A percentile compares a stretch with the other conserved stretches of the same genome.
Evolutionary conservation across 2,329 filamentous ascomycete genomes (phyloP).

Genomic region (Talaromyces sp.): DNA sequence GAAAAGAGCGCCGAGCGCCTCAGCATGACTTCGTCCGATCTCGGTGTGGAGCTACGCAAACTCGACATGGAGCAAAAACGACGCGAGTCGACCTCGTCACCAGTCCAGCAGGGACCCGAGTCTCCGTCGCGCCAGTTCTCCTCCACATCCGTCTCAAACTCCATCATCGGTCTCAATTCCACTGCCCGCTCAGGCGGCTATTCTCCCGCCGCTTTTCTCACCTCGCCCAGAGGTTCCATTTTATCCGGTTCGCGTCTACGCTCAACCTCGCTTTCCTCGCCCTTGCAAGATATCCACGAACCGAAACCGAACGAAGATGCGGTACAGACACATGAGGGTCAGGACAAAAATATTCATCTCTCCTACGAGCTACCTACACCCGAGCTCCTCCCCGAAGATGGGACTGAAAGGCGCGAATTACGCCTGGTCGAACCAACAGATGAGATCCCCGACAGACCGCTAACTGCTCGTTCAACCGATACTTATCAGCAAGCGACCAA

Average conservation of each 20-base stretch:
- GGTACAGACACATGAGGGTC: slow-evolving; percentile 11
- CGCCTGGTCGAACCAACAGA: not conserved
- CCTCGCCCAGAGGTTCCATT: slow-evolving; percentile 40
- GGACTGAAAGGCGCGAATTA: not conserved
- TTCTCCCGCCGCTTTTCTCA: slow-evolving; percentile 33
- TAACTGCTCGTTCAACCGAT: slow-evolving; percentile 40
- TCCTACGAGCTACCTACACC: not conserved
- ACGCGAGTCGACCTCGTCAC: slow-evolving; percentile 30
- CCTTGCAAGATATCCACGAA: slow-evolving; percentile 36
- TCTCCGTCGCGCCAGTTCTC: slow-evolving; percentile 26
- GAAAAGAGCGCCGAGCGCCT: slow-evolving; percentile 46
- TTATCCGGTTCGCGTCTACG: slow-evolving; percentile 34
- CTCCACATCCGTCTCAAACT: slow-evolving; percentile 39
- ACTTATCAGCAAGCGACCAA: slow-evolving; percentile 42
- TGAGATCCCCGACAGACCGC: slow-evolving; percentile 25
- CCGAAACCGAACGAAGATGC: slow-evolving; percentile 30
- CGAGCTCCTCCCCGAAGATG: not conserved
- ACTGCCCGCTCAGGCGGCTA: slow-evolving; percentile 37
- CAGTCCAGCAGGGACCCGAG: slow-evolving; percentile 8
- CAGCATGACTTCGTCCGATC: slow-evolving; percentile 42
- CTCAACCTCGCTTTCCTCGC: slow-evolving; percentile 33
- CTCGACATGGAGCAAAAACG: slow-evolving; percentile 43
- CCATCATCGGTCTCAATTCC: slow-evolving; percentile 31
- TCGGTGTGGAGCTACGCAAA: slow-evolving; percentile 42
- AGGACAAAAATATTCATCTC: slow-evolving; percentile 16